phyloP scores from a whole-genome alignment of 805 yeast genomes.

The Yarrowia osloensis region DNA sequence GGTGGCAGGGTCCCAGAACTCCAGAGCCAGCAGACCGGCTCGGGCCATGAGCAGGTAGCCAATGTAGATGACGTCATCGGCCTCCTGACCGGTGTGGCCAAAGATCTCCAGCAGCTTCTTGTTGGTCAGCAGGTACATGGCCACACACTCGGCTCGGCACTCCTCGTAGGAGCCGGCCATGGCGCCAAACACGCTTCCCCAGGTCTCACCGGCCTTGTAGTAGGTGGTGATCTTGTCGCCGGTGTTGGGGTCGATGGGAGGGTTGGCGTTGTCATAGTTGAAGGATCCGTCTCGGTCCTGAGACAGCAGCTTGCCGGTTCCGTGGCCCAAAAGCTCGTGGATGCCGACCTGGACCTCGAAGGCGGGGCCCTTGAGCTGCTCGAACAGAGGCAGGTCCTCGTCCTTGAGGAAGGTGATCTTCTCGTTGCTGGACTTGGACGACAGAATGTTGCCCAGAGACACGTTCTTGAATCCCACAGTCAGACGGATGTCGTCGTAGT shows the following conservation, averaged over 20 bases:
- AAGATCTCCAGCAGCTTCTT: conserved; percentile 68
- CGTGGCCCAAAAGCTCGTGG: conserved; percentile 89
- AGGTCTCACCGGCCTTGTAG: conserved; percentile 80
- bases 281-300: conserved; percentile 62
- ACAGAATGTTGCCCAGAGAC: conserved; percentile 80
- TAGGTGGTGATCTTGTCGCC: conserved; percentile 65
- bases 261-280: conserved; percentile 67
- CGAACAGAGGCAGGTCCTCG: conserved; percentile 57
- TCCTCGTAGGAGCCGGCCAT: conserved; percentile 88
- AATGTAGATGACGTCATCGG: conserved; percentile 63
- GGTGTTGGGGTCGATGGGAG: conserved; percentile 61
- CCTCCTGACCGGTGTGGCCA: conserved; percentile 60
- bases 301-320: conserved; percentile 77
- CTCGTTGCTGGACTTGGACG: conserved; percentile 69
- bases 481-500: conserved; percentile 84
- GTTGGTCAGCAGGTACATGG: conserved; percentile 74
- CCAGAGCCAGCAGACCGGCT: conserved; percentile 81
- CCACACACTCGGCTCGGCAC: conserved; percentile 90
- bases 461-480: conserved; percentile 87
- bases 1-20: conserved; percentile 81
- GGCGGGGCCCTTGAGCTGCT: conserved; percentile 74
- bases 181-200: conserved; percentile 85
- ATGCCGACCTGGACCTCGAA: conserved; percentile 94
- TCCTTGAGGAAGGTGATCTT: conserved; percentile 65
- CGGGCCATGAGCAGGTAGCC: conserved; percentile 83